These are phyloP conservation scores for Colletotrichum tamarilloi DNA, from an alignment of 2,329 filamentous ascomycete species.

Conservation along the genomic window DNA sequence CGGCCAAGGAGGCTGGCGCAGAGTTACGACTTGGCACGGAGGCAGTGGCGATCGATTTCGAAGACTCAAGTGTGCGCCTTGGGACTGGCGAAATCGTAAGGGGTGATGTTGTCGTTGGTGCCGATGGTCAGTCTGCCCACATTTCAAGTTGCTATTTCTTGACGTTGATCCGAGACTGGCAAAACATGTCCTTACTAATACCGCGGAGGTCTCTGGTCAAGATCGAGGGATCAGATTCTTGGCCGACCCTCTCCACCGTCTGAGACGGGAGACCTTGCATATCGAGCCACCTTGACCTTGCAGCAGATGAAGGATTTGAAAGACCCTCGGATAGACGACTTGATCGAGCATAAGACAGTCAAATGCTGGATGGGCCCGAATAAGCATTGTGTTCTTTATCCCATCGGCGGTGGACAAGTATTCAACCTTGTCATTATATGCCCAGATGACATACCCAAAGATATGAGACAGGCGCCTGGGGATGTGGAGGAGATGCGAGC, in stretches of 20 bases:
- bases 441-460: not conserved
- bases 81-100: conserved; percentile 7
- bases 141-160: not conserved
- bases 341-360: conserved; percentile 11
- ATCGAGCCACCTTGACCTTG: not conserved
- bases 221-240: conserved; percentile 17
- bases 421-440: conserved; percentile 19
- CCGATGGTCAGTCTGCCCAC: conserved; percentile 15
- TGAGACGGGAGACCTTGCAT: conserved; percentile 15
- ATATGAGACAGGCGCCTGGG: not conserved
- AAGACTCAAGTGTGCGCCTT: not conserved
- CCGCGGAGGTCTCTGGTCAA: conserved; percentile 5
- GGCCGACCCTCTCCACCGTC: not conserved
- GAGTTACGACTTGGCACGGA: conserved; percentile 7
- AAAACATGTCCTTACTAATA: not conserved
- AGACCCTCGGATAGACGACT: conserved; percentile 7
- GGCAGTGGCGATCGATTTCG: conserved; percentile 20
- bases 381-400: conserved; percentile 12
- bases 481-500: conserved; percentile 23
- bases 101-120: conserved; percentile 14
- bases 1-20: not conserved
- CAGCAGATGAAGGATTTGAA: conserved; percentile 8
- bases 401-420: not conserved
- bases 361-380: conserved; percentile 18
- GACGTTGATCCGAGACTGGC: too few species aligned